Evolutionary conservation across 768 basidiomycete species (phyloP), one percentile per base, ranked within the genome.

Genomic region (Lentinus tigrinus): DNA sequence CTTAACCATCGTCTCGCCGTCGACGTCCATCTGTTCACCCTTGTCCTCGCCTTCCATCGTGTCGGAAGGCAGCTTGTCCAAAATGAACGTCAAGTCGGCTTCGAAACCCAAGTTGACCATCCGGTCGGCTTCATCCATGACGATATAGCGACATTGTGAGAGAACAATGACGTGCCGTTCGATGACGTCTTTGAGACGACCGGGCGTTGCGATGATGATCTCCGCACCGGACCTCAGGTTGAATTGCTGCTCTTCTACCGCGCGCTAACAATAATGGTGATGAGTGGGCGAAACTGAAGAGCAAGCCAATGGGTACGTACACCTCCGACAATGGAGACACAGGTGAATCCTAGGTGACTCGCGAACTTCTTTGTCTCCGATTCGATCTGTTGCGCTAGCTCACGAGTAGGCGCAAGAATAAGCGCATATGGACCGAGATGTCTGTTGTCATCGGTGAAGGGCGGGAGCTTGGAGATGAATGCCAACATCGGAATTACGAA

Each of bases 101-200:
- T 99, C 97, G 70, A 99, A 99, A 16, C 97, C 97, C 28, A 98
- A 85, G 68, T 95, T 88, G 60, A 99, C 95, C 97, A 99, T 98
- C 51, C 97, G 85, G 72, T 99, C 97, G 16, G 97, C 97, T 79
- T 99, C 97, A 72, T 99, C 97, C 97, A 99, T 97, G 64, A 99
- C 96, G 58, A 99, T 88, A 69, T 99, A 98, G 2, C 93, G 93
- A 73, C 97, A 98, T 73, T 99, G 97, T 7, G 91, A 90, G 43
- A 99, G 82, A 19, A 99, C 97, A 42, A 99, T 81, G 46, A 98
- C 93, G 71, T 91, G 92, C 21, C 95, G 87, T 75, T 99, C 96
- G 59, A 99, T 88, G 54, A 98, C 93, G 70, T 98, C 97, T 74
- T 97, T 97, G 17, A 99, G 81, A 74, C 97, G 95, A 77, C 97